Evolutionary conservation across 805 yeast genomes (phyloP).

Genomic region (Saccharomycopsis babjevae): DNA sequence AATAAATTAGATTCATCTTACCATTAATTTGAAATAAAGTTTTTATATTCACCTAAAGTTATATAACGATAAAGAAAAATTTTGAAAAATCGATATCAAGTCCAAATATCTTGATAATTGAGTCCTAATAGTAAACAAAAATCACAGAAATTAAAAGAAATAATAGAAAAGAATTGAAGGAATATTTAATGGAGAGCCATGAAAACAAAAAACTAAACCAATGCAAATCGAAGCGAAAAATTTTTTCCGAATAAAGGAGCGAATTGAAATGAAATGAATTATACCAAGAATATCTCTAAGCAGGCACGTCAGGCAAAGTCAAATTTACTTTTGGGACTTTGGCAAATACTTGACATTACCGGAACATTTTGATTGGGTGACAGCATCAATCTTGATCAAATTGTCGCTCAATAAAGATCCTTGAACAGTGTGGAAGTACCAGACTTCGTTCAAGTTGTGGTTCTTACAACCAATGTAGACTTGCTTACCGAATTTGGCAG

Average conservation of each 20-base stretch:
- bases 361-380: slow-evolving; percentile 5
- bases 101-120: not conserved
- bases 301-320: not conserved
- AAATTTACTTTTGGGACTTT: not conserved
- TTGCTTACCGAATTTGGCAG: slow-evolving; percentile 39
- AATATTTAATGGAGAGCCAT: not conserved
- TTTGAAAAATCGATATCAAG: not conserved
- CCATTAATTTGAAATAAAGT: no score
- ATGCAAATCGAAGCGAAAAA: not conserved
- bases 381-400: slow-evolving; percentile 47
- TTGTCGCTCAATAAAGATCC: slow-evolving; percentile 64
- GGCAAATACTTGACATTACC: slow-evolving; percentile 6
- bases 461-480: slow-evolving; percentile 51
- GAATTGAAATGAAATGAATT: not conserved
- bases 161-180: not conserved
- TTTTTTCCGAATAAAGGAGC: not conserved
- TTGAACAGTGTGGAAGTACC: slow-evolving; percentile 70
- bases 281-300: not conserved
- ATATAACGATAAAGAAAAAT: not conserved
- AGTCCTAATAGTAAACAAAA: not conserved
- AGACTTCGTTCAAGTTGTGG: slow-evolving; percentile 36
- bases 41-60: no score
- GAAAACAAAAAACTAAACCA: not conserved
- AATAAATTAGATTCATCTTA: no score
- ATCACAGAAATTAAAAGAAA: not conserved